These are phyloP conservation scores for Trichoderma sp. DNA, from an alignment of 2,329 filamentous ascomycete genomes.

Conservation along the genomic window DNA sequence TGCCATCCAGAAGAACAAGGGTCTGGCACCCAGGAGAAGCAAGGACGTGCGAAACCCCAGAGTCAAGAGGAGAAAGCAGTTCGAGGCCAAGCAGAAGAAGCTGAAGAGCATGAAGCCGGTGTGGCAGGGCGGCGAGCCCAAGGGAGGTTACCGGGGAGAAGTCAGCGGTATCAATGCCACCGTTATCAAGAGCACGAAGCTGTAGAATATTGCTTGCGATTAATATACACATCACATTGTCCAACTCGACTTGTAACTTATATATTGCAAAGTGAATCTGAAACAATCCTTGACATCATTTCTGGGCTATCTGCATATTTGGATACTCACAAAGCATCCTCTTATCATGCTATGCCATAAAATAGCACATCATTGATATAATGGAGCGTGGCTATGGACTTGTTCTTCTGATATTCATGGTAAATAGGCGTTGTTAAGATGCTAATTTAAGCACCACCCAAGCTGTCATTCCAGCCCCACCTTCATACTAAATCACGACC, in stretches of 20 bases:
- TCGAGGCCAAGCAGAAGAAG: conserved; percentile 97
- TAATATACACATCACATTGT: background rate
- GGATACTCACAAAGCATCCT: no score
- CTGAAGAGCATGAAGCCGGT: conserved; percentile 78
- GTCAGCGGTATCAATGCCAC: conserved; percentile 92
- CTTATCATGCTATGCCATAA: background rate
- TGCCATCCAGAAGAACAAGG: conserved; percentile 96
- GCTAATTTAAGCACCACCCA: background rate
- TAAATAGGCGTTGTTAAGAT: background rate
- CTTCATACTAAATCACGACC: background rate
- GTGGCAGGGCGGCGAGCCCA: conserved; percentile 81
- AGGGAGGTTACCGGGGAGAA: conserved; percentile 86
- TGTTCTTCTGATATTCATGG: background rate
- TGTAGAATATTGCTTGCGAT: conserved; percentile 52
- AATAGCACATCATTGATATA: background rate
- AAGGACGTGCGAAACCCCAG: conserved; percentile 94
- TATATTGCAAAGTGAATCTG: background rate
- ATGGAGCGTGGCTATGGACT: background rate
- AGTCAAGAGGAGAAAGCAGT: conserved; percentile 98
- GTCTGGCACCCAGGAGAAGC: conserved; percentile 80
- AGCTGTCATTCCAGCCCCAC: conserved; percentile 16
- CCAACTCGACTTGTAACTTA: background rate
- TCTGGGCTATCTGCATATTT: background rate
- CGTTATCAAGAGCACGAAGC: conserved; percentile 87
- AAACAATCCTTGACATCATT: rapidly evolving